Evolutionary conservation across 2,329 filamentous ascomycete species (phyloP), one percentile per base, ranked within the genome.

Genomic region (Pyrenophora graminea): DNA sequence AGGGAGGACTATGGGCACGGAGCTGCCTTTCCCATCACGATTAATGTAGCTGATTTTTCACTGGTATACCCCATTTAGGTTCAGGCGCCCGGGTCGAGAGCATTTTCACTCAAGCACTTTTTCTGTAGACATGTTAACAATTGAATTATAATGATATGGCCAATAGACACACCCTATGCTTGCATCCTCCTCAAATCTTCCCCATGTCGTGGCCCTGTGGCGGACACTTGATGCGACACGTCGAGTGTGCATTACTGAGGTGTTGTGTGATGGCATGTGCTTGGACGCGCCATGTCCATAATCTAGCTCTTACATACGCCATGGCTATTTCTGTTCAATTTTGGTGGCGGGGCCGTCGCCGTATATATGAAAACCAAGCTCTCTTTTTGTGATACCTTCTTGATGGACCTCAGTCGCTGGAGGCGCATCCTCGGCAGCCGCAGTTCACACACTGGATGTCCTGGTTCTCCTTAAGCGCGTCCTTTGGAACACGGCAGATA

Each of bases 371-470:
- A 39, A 19, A 18, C 36, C 19, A 17, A 18, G 30, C 9, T 15
- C 48, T 13, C 27, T 42, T 3, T 19, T 42, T 19, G 31, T 41
- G 23, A 5, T 19, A 21, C 15, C n/a, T 21, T 53, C 30, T 45
- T 45, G 13, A 10, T 23, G 13, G 34, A n/a, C 39, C 55, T 71
- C 69, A 96, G 72, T 96, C 92, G 68, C 85, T 89, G 39, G 91
- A 96, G 13, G 90, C 84, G 74, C 93, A 97, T 1, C 93, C 93
- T 68, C 90, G 82, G 74, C 94, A 99, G 7, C 94, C 94, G 74
- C 94, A 99, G 75, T 85, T 96, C 44, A 97, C 91, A 70, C 94
- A 99, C 74, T 97, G 88, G 27, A 97, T 87, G 32, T 90, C 88
- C 71, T 94, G 89, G 36, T 91, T 87, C 67, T 96, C 91, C 75